Percentiles rank a stretch among this genome's conserved stretches.
Conservation (phyloP, 169 alveolate species). For the Perkinsus chesapeaki region DNA sequence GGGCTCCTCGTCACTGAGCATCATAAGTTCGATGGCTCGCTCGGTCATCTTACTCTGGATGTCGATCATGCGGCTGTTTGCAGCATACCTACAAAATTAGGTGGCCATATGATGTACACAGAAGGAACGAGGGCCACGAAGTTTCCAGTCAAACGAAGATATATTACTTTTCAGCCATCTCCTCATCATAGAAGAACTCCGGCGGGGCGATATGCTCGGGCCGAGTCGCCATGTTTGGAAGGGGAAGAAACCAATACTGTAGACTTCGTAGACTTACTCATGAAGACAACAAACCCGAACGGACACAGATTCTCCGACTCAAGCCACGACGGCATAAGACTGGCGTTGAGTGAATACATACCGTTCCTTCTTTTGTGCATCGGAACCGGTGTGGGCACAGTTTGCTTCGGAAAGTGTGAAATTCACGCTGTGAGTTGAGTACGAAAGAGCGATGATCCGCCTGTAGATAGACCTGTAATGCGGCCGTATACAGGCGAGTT, state of each 20-base stretch:
- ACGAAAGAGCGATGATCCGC: too few relatives aligned
- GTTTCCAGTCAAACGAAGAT: too few relatives aligned
- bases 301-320: too few relatives aligned
- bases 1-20: conserved; percentile 23
- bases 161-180: background rate
- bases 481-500: too few relatives aligned
- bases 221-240: background rate
- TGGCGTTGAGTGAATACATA: too few relatives aligned
- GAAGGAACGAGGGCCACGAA: too few relatives aligned
- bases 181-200: background rate
- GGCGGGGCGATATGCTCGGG: background rate
- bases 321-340: too few relatives aligned
- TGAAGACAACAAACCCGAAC: background rate
- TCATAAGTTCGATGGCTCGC: conserved; percentile 69
- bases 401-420: too few relatives aligned
- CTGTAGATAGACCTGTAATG: too few relatives aligned
- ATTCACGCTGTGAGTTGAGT: too few relatives aligned
- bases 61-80: conserved; percentile 71
- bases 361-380: too few relatives aligned
- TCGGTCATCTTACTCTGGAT: conserved; percentile 79
- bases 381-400: too few relatives aligned
- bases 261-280: background rate
- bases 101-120: background rate
- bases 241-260: background rate
- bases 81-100: conserved; percentile 63